Conservation (phyloP, 2,329 filamentous ascomycete species). For the Aspergillus sp. region DNA sequence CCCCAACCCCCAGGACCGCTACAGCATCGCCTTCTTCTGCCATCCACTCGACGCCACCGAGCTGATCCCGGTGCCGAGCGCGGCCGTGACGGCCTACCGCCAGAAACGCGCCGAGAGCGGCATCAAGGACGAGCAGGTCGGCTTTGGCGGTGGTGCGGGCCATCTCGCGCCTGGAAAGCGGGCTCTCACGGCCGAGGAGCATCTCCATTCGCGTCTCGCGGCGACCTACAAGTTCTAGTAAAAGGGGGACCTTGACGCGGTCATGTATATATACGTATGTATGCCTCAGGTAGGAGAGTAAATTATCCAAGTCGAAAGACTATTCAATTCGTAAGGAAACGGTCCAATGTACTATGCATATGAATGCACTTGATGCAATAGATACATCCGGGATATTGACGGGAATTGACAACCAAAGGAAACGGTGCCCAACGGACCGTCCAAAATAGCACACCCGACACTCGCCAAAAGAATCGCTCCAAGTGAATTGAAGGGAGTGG, state of each 20-base stretch:
- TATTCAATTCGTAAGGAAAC: constrained; percentile 11
- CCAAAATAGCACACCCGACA: constrained; percentile 11
- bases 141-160: constrained; percentile 42
- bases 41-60: constrained; percentile 58
- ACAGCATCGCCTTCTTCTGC: constrained; percentile 63
- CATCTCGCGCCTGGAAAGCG: constrained; percentile 29
- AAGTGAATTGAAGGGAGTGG: constrained; percentile 15
- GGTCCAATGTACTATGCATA: constrained; percentile 14
- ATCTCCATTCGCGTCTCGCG: constrained; percentile 57
- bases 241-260: neutral
- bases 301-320: neutral
- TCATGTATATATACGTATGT: no score
- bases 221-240: constrained; percentile 55
- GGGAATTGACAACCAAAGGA: constrained; percentile 7
- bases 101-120: constrained; percentile 22
- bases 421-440: constrained; percentile 9
- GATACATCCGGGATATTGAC: constrained; percentile 10
- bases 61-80: constrained; percentile 56
- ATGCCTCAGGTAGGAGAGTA: no score
- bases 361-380: constrained; percentile 14
- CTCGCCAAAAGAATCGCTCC: constrained; percentile 20
- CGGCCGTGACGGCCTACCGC: constrained; percentile 45
- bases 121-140: constrained; percentile 36
- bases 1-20: constrained; percentile 49
- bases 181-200: constrained; percentile 57